These are phyloP conservation scores for Trichosporon asahii DNA, from an alignment of 1,284 basidiomycete genomes.

Conservation along the genomic window DNA sequence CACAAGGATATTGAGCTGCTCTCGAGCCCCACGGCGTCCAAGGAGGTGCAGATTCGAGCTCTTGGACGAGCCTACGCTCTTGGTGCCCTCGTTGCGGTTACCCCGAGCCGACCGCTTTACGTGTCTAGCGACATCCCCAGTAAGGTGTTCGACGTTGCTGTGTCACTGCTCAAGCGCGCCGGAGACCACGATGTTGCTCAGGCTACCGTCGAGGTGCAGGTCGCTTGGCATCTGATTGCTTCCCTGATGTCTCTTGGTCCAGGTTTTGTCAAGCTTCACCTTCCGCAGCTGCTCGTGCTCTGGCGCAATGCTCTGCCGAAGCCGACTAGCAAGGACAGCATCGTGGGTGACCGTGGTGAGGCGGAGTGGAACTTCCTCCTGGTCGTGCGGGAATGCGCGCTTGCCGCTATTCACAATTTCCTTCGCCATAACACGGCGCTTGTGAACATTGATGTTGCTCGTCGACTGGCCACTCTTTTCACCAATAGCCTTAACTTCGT, in stretches of 20 bases:
- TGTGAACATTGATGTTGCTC: conserved; percentile 84
- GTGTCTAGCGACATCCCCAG: conserved; percentile 90
- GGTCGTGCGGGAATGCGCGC: conserved; percentile 83
- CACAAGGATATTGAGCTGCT: conserved; percentile 58
- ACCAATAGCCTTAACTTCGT: conserved; percentile 88
- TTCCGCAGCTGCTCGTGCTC: conserved; percentile 86
- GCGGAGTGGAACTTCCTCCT: conserved; percentile 89
- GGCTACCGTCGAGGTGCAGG: conserved; percentile 81
- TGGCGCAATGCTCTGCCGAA: conserved; percentile 98
- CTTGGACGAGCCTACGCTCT: conserved; percentile 86
- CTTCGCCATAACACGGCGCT: conserved; percentile 73
- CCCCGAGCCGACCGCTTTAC: conserved; percentile 83
- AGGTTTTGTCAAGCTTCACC: conserved; percentile 85
- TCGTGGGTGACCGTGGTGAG: conserved; percentile 62
- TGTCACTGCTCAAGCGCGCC: conserved; percentile 81
- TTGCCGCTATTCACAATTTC: conserved; percentile 85
- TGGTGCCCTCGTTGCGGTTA: conserved; percentile 77
- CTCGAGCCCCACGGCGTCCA: conserved; percentile 63
- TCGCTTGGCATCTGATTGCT: conserved; percentile 90
- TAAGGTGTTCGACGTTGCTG: conserved; percentile 86
- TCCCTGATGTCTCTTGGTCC: conserved; percentile 89
- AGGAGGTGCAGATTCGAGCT: conserved; percentile 68
- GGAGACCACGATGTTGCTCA: conserved; percentile 83
- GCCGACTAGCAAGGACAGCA: conserved; percentile 78
- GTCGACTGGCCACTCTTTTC: conserved; percentile 79